Percentiles rank a stretch among this genome's conserved stretches.
phyloP scores from a whole-genome alignment of 352 stramenopile species.

The Saprolegnia diclina region DNA sequence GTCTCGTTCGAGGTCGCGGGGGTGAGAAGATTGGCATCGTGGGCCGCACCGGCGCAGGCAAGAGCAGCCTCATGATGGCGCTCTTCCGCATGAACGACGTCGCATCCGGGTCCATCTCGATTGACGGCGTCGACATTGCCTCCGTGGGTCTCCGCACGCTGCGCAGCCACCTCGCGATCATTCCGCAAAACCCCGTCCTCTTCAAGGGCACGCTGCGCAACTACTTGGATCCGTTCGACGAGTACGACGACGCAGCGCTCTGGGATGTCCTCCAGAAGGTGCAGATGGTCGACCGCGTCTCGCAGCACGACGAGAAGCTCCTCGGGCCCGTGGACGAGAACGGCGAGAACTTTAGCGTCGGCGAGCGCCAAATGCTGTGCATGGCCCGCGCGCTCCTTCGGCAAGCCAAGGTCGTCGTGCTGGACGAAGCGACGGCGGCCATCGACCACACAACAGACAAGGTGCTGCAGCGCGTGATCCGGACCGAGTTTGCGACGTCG shows the following conservation, averaged over 20 bases:
- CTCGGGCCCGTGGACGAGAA: slow-evolving; percentile 68
- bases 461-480: slow-evolving; percentile 40
- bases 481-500: slow-evolving; percentile 80
- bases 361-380: slow-evolving; percentile 88
- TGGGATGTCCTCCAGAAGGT: slow-evolving; percentile 50
- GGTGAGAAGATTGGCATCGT: slow-evolving; percentile 30
- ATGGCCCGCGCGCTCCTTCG: slow-evolving; percentile 86
- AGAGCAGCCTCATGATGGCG: slow-evolving; percentile 29
- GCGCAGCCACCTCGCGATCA: slow-evolving; percentile 29
- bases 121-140: slow-evolving; percentile 30
- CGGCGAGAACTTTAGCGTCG: slow-evolving; percentile 83
- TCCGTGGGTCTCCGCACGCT: slow-evolving; percentile 28
- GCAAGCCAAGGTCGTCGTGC: slow-evolving; percentile 86
- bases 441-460: slow-evolving; percentile 54
- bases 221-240: slow-evolving; percentile 78
- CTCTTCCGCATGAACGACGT: slow-evolving; percentile 46
- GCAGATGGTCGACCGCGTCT: slow-evolving; percentile 47
- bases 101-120: slow-evolving; percentile 37
- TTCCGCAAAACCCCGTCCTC: slow-evolving; percentile 36
- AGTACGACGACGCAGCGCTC: slow-evolving; percentile 59
- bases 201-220: slow-evolving; percentile 73
- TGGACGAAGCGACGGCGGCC: slow-evolving; percentile 68
- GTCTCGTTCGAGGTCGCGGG: slow-evolving; percentile 13
- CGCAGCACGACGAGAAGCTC: slow-evolving; percentile 49
- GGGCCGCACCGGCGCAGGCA: slow-evolving; percentile 30